Evolutionary conservation across 169 alveolate genomes (phyloP), one percentile per base, ranked within the genome.

Genomic region (Eimeria acervulina): DNA sequence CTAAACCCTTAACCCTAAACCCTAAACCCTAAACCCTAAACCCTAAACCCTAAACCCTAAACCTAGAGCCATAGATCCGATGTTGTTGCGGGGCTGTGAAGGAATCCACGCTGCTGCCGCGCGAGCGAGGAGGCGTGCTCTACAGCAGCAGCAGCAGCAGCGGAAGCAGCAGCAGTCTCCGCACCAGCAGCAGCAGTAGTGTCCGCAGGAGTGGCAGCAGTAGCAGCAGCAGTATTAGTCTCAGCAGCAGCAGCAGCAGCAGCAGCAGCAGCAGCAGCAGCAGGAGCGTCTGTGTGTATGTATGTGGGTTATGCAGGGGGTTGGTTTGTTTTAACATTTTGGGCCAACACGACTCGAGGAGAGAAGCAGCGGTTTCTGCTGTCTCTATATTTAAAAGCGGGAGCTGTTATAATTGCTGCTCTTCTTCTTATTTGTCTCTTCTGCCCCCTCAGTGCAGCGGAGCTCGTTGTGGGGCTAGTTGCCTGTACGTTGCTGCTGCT

Each of bases 261-360:
- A 12, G 44, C 44, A 70, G 1, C 81, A 70, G 44, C 47, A 36
- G 44, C 81, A 36, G 81, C 47, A 70, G 23, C 81, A 70, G 44
- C 44, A 31, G 21, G 5, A 28, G 81, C 21, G 81, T 13, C 23
- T 78, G 88, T 21, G 90, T 47, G 47, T n/a, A 31, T 21, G 76
- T 83, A 8, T 83, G 31, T 31, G n/a, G n/a, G n/a, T n/a, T n/a
- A 17, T 51, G 52, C 91, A 83, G 91, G 91, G 44, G 91, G 91
- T 1, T 83, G 91, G 91, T 83, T 83, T 52, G 91, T 83, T 31
- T 36, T 83, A 66, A 83, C 91, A 36, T 83, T 83, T 28, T 83
- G 91, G 91, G 91, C 91, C 5, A 83, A 83, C 40, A 83, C 91
- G 19, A 47, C 28, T 12, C 1, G 91, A 4, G 91, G 59, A 38